A percentile compares a stretch with the other conserved stretches of the same genome.
phyloP scores from a whole-genome alignment of 1,284 basidiomycete species.

The Ustilago tritici region DNA sequence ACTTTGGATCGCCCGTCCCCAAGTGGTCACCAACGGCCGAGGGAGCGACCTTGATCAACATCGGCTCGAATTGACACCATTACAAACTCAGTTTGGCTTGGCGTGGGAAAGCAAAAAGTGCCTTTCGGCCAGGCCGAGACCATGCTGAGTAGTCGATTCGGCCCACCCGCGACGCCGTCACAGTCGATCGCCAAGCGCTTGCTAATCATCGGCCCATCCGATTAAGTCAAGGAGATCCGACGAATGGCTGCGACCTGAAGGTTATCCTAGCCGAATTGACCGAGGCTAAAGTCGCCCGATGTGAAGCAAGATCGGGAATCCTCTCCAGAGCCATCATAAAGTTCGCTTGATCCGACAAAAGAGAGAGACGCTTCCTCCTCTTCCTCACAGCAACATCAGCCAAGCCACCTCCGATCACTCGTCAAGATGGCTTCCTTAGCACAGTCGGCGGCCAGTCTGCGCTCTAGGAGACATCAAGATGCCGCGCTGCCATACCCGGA shows the following conservation, averaged over 20 bases:
- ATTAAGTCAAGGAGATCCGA: background rate
- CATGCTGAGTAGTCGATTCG: constrained; percentile 1
- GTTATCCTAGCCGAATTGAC: too few species aligned
- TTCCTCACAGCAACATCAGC: background rate
- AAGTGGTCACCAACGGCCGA: background rate
- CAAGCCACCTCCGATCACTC: background rate
- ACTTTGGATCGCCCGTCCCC: background rate
- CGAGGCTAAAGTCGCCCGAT: too few species aligned
- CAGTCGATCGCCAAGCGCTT: background rate
- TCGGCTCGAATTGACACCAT: too few species aligned
- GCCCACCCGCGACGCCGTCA: too few species aligned
- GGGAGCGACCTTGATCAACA: background rate
- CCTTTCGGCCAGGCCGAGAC: background rate
- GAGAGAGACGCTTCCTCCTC: too few species aligned
- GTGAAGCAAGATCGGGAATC: too few species aligned
- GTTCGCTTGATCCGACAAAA: background rate
- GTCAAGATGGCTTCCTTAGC: constrained; percentile 50
- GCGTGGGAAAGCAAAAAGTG: too few species aligned
- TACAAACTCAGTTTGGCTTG: background rate
- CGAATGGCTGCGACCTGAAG: too few species aligned
- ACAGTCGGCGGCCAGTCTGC: constrained; percentile 41
- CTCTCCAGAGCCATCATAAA: background rate
- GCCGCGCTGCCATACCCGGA: background rate
- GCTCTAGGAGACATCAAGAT: constrained; percentile 44
- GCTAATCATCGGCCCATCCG: constrained; percentile 9